Evolutionary conservation across 2,329 filamentous ascomycete species (phyloP).

Genomic region (Claviceps purpurea): DNA sequence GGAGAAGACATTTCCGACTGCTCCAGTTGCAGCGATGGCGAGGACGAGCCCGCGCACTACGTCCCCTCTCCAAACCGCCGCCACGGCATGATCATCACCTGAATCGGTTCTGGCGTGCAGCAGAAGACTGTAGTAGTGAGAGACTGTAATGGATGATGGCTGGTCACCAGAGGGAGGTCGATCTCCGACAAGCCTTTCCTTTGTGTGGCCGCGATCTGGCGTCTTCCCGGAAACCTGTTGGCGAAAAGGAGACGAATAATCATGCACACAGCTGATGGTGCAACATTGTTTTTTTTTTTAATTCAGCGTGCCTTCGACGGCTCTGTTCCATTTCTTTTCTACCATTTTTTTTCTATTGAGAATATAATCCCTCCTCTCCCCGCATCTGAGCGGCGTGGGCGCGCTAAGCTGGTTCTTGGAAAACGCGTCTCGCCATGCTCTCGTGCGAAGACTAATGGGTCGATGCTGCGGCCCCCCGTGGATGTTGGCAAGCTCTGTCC

Average conservation of each 20-base stretch:
- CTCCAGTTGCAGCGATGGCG: constrained; percentile 55
- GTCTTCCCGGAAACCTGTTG: constrained; percentile 15
- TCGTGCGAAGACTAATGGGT: constrained; percentile 29
- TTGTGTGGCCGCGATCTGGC: constrained; percentile 15
- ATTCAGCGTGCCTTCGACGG: constrained; percentile 6
- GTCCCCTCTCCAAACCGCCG: constrained; percentile 43
- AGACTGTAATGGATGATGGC: not conserved
- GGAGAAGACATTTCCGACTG: constrained; percentile 55
- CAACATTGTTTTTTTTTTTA: constrained; percentile 4
- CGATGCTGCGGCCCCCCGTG: constrained; percentile 39
- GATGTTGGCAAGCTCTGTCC: constrained; percentile 8
- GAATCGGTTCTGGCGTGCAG: constrained; percentile 7
- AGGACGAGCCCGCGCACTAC: constrained; percentile 30
- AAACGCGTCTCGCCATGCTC: constrained; percentile 9
- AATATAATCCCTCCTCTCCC: constrained; percentile 9
- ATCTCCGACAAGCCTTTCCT: constrained; percentile 20
- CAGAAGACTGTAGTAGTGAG: not conserved
- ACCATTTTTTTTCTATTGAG: constrained; percentile 9
- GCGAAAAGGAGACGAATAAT: constrained; percentile 6
- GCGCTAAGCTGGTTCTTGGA: constrained; percentile 31
- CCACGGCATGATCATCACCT: constrained; percentile 48
- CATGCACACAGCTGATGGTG: not conserved
- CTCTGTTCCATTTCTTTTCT: not conserved
- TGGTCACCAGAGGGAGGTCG: constrained; percentile 7
- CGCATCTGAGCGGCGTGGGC: constrained; percentile 15